Percentiles rank a stretch among this genome's conserved stretches.
Evolutionary conservation across 1,284 basidiomycete species (phyloP).

Genomic region (Phellinidium pouzarii): DNA sequence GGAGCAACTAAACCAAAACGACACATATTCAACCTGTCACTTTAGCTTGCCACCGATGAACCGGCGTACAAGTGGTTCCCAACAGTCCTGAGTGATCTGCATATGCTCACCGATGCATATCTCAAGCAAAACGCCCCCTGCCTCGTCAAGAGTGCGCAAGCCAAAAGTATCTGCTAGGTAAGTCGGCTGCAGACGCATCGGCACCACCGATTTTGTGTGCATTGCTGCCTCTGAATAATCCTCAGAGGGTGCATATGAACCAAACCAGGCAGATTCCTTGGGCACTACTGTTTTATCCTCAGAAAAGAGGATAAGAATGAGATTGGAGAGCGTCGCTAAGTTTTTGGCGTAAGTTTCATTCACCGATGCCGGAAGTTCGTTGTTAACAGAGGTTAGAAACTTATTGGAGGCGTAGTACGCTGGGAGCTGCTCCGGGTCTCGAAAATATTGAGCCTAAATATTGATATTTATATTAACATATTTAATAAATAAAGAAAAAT

Average conservation of each 20-base stretch:
- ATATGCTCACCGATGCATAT: constrained; percentile 82
- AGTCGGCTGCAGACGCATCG: constrained; percentile 69
- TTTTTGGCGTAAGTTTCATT: constrained; percentile 59
- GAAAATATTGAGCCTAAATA: constrained; percentile 95
- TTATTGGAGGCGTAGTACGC: constrained; percentile 65
- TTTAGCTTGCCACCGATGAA: constrained; percentile 35
- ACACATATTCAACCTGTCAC: too few relatives aligned
- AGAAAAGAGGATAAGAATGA: constrained; percentile 63
- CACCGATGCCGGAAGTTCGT: constrained; percentile 47
- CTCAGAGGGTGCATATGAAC: constrained; percentile 47
- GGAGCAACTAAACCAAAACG: too few relatives aligned
- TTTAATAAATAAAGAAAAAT: background rate
- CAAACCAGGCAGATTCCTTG: constrained; percentile 82
- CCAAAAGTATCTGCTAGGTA: constrained; percentile 91
- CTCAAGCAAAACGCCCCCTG: constrained; percentile 55
- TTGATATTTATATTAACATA: constrained; percentile 32
- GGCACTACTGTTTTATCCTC: constrained; percentile 75
- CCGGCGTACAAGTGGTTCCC: constrained; percentile 45
- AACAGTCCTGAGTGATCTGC: constrained; percentile 58
- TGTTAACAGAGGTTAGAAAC: constrained; percentile 73
- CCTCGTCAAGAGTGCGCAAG: constrained; percentile 66
- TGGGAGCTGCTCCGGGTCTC: constrained; percentile 73
- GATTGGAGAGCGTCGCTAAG: constrained; percentile 48
- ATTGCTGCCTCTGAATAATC: constrained; percentile 25
- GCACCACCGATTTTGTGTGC: constrained; percentile 47